Evolutionary conservation across 2,329 filamentous ascomycete species (phyloP), one percentile per base, ranked within the genome.

Genomic region (Paraphaeosphaeria sporulosa): DNA sequence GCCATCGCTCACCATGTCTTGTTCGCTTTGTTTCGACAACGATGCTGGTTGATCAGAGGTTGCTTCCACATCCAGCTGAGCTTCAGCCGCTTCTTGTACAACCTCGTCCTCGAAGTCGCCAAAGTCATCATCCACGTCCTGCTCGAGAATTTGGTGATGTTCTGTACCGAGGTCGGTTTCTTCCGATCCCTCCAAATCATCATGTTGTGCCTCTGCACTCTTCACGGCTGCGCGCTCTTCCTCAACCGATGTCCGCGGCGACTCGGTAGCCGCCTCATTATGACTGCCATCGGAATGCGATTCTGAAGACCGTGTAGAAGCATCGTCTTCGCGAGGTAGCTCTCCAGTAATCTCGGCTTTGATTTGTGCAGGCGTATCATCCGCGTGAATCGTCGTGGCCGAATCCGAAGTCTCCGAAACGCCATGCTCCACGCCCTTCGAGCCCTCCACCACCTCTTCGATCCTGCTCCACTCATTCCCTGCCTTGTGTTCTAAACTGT

Each of bases 191-290:
- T 38, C 55, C 40, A 21, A 34, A n/a, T 51, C 34, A 3, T 23
- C 38, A 5, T 53, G 4, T 21, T 2, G 40, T 17, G 12, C 21
- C n/a, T 30, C 43, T 23, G 34, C 15, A 8, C 17, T 8, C 27
- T 55, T 51, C 27, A 27, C 61, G 38, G 30, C 54, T 12, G 36
- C 27, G 12, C 64, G 63, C 44, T 75, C 73, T 32, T 78, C 76
- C 49, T 79, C 77, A 27, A 78, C 66, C 1, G 77, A 79, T 9
- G 76, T 79, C 17, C 77, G 59, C 3, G 76, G 69, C 23, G 77
- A 79, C 43, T 78, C 75, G 38, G 64, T 54, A 8, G 63, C 60
- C 7, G 63, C 60, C 40, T 74, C 75, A 19, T 64, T 66, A 43
- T 71, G 75, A 59, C 76, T 79, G 7, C 62, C 59, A 36, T 78